Evolutionary conservation across 2,329 filamentous ascomycete species (phyloP).

Genomic region (Diaporthe aspalathi): DNA sequence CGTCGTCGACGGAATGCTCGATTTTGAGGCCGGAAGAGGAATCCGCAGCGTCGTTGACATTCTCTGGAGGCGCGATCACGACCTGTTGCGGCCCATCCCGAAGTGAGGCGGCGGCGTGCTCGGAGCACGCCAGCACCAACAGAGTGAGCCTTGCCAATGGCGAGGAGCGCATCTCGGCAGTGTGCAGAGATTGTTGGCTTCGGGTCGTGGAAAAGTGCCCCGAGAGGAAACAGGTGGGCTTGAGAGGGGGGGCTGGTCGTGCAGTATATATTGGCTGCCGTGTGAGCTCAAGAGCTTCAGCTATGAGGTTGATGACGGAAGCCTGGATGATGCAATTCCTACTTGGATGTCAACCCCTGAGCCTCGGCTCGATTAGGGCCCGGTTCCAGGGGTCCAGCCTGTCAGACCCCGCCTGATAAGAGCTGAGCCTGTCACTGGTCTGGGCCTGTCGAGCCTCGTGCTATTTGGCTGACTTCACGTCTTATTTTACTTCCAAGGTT

Average conservation of each 20-base stretch:
- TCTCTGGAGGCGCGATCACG: conserved; percentile 18
- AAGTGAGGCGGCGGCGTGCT: conserved; percentile 30
- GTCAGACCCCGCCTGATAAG: conserved; percentile 16
- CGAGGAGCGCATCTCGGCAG: conserved; percentile 24
- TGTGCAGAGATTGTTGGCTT: no score
- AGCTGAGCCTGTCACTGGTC: not conserved
- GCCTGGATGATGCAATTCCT: conserved; percentile 19
- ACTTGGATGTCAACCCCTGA: not conserved
- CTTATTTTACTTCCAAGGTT: no score
- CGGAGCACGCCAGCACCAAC: conserved; percentile 23
- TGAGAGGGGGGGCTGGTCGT: no score
- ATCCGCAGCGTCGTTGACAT: not conserved
- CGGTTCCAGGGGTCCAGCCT: conserved; percentile 11
- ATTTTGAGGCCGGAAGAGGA: not conserved
- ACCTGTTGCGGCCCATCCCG: conserved; percentile 30
- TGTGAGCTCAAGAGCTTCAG: no score
- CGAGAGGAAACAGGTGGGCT: no score
- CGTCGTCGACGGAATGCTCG: conserved; percentile 24
- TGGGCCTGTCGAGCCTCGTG: no score
- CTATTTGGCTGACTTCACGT: not conserved
- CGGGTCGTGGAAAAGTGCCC: no score
- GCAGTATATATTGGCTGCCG: no score
- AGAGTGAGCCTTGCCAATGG: conserved; percentile 19
- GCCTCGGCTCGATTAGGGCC: not conserved
- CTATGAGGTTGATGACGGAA: not conserved